Evolutionary conservation across 805 yeast species (phyloP).

Genomic region (Wickerhamiella musiphila): DNA sequence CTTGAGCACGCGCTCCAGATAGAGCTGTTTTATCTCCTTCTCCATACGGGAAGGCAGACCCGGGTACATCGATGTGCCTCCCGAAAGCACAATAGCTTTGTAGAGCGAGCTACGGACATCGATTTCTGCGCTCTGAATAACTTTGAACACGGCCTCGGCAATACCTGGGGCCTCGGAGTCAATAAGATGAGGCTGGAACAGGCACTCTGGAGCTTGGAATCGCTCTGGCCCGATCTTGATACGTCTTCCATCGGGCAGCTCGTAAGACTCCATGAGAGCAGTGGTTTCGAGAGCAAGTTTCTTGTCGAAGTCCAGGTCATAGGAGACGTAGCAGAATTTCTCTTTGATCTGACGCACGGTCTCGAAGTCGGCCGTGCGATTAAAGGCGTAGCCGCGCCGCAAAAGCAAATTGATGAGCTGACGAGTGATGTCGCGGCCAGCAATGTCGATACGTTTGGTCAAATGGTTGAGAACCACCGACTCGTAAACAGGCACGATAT

Average conservation of each 20-base stretch:
- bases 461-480: conserved; percentile 89
- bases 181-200: conserved; percentile 88
- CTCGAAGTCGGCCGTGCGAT: conserved; percentile 96
- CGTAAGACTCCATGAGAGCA: conserved; percentile 75
- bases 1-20: conserved; percentile 77
- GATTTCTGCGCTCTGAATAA: conserved; percentile 87
- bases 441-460: conserved; percentile 84
- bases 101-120: conserved; percentile 79
- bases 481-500: conserved; percentile 95
- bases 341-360: conserved; percentile 97
- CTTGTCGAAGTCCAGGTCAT: conserved; percentile 79
- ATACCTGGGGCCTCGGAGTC: conserved; percentile 96
- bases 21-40: conserved; percentile 87
- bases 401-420: conserved; percentile 77
- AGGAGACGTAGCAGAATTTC: conserved; percentile 85
- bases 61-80: conserved; percentile 98
- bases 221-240: conserved; percentile 91
- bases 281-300: conserved; percentile 89
- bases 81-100: conserved; percentile 85
- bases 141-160: conserved; percentile 81
- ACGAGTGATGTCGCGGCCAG: conserved; percentile 97
- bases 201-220: conserved; percentile 91
- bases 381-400: conserved; percentile 94
- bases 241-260: conserved; percentile 90
- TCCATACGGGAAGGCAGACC: conserved; percentile 92